These are phyloP conservation scores for Hansfordia pulvinata DNA, from an alignment of 2,329 filamentous ascomycete genomes.

Conservation along the genomic window DNA sequence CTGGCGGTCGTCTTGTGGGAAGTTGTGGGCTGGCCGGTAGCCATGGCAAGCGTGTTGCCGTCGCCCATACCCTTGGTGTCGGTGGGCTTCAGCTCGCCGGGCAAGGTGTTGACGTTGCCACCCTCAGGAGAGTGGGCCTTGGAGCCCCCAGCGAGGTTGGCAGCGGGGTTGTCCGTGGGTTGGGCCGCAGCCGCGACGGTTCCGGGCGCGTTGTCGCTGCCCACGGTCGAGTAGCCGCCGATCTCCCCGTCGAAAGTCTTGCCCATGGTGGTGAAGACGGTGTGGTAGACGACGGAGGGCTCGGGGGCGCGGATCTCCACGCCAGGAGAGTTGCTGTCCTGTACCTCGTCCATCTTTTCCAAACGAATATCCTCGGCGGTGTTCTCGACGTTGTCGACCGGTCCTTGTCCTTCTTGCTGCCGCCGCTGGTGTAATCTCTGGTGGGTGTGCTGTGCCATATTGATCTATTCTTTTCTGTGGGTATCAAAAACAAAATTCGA, in stretches of 20 bases:
- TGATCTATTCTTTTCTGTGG: too few relatives aligned
- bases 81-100: too few relatives aligned
- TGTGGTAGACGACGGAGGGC: conserved; percentile 18
- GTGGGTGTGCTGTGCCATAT: conserved; percentile 6
- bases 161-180: conserved; percentile 1
- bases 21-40: conserved; percentile 14
- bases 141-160: conserved; percentile 1
- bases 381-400: conserved; percentile 13
- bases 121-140: too few relatives aligned
- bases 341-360: too few relatives aligned
- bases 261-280: conserved; percentile 26
- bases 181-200: conserved; percentile 4
- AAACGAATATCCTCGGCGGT: conserved; percentile 13
- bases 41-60: conserved; percentile 13
- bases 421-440: conserved; percentile 13
- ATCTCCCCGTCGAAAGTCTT: conserved; percentile 26
- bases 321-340: too few relatives aligned
- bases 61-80: conserved; percentile 14
- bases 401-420: too few relatives aligned
- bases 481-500: too few relatives aligned
- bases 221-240: conserved; percentile 25
- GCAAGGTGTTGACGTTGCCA: too few relatives aligned
- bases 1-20: conserved; percentile 11
- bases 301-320: too few relatives aligned
- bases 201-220: conserved; percentile 10